Evolutionary conservation across 164 flowering plant genomes (phyloP).

Genomic region (Magnolia kwangsiensis): DNA sequence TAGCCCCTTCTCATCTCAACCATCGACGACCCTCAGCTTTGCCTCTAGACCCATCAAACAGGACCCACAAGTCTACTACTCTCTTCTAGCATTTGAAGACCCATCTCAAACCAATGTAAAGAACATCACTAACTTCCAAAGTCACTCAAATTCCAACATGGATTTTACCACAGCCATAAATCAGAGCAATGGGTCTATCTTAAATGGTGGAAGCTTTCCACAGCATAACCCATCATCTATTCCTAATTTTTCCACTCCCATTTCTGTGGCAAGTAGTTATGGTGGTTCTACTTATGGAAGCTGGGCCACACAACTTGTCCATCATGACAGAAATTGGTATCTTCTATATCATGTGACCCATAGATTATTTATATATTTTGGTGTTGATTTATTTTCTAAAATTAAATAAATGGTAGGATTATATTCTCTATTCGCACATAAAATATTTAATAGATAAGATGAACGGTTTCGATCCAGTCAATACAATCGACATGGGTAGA

Average conservation of each 20-base stretch:
- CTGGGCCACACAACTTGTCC: conserved; percentile 3
- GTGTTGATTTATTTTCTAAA: too few relatives aligned
- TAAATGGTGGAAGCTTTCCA: conserved; percentile 14
- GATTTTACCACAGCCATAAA: conserved; percentile 18
- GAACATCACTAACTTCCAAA: not conserved
- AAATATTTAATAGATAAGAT: too few relatives aligned
- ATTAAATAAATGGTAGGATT: too few relatives aligned
- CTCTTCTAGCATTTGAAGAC: conserved; percentile 23
- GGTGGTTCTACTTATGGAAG: conserved; percentile 16
- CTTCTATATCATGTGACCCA: too few relatives aligned
- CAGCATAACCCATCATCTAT: conserved; percentile 18
- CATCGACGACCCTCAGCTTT: conserved; percentile 29
- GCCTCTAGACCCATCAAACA: conserved; percentile 28
- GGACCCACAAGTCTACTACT: conserved; percentile 24
- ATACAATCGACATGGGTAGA: too few relatives aligned
- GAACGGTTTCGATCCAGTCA: too few relatives aligned
- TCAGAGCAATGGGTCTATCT: not conserved
- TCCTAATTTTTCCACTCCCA: conserved; percentile 28
- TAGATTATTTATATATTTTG: too few relatives aligned
- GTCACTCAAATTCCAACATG: conserved; percentile 13
- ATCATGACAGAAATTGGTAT: not conserved
- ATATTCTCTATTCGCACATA: too few relatives aligned
- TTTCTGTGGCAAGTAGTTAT: conserved; percentile 15
- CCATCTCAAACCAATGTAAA: conserved; percentile 1
- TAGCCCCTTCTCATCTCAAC: conserved; percentile 18